Percentiles rank a stretch among this genome's conserved stretches.
phyloP scores from a whole-genome alignment of 345 rosid species.

The Dimocarpus longan region DNA sequence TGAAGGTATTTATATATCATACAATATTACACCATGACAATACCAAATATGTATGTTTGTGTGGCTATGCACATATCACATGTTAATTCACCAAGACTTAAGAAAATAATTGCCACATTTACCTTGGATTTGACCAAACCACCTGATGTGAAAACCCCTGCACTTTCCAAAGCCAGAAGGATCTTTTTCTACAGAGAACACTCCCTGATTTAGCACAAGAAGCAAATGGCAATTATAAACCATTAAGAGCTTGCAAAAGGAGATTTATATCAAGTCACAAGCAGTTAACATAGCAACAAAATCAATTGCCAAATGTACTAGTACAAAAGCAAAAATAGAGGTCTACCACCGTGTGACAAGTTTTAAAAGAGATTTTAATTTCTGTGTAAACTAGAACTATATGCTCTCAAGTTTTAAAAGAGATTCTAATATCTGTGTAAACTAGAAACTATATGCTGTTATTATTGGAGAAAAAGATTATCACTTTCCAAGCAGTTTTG shows the following conservation, averaged over 20 bases:
- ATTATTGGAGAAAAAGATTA: neutral
- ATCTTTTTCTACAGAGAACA: slow-evolving; percentile 69
- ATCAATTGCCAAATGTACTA: neutral
- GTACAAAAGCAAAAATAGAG: neutral
- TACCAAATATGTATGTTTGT: neutral
- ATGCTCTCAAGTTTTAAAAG: too few species aligned
- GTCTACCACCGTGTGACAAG: neutral
- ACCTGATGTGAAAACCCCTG: slow-evolving; percentile 90
- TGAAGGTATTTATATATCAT: neutral
- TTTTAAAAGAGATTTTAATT: too few species aligned
- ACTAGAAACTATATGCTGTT: neutral
- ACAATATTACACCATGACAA: too few species aligned
- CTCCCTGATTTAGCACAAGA: neutral
- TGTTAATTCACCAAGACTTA: neutral
- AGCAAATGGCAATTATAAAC: neutral
- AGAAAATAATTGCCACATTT: neutral
- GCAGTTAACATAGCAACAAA: neutral
- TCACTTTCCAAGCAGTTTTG: neutral
- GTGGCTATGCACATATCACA: neutral
- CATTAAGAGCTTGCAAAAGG: neutral
- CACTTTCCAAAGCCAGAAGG: slow-evolving; percentile 82
- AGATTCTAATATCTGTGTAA: neutral
- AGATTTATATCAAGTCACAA: neutral
- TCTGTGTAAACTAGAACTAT: too few species aligned
- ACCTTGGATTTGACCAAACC: slow-evolving; percentile 97